Evolutionary conservation across 1,284 basidiomycete species (phyloP).

Genomic region (Apiotrichum veenhuisii): DNA sequence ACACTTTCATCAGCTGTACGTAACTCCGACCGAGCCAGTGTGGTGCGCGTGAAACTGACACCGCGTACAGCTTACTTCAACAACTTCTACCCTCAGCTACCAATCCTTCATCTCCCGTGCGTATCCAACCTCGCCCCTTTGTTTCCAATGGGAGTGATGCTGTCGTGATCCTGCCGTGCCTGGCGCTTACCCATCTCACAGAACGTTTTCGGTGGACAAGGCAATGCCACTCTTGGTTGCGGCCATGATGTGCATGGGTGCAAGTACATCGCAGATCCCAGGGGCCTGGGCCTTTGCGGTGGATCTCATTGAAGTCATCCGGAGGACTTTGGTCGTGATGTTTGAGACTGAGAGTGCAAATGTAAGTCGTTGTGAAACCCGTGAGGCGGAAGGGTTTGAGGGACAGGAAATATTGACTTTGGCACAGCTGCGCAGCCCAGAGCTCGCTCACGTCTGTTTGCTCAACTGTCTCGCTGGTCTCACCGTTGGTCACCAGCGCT

Average conservation of each 20-base stretch:
- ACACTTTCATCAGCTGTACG: constrained; percentile 21
- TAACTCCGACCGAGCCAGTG: too few species aligned
- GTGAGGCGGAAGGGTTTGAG: too few species aligned
- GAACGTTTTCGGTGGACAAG: constrained; percentile 21
- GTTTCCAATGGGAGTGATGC: neutral
- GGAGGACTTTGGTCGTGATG: constrained; percentile 19
- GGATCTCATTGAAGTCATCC: constrained; percentile 25
- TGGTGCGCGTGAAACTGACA: neutral
- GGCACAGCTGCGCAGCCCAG: constrained; percentile 16
- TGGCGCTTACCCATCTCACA: neutral
- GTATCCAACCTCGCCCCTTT: neutral
- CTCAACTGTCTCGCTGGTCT: constrained; percentile 19
- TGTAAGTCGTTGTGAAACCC: constrained; percentile 10
- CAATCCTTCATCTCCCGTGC: constrained; percentile 23
- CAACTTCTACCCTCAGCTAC: constrained; percentile 24
- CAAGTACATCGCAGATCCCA: constrained; percentile 16
- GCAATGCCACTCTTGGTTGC: constrained; percentile 24
- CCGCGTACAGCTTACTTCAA: constrained; percentile 22
- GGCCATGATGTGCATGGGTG: constrained; percentile 23
- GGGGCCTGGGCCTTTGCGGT: constrained; percentile 16
- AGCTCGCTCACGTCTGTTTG: constrained; percentile 22
- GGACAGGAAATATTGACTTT: too few species aligned
- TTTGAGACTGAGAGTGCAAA: constrained; percentile 25
- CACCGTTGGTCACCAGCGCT: constrained; percentile 24
- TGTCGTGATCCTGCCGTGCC: neutral